Conservation (phyloP, 495 filamentous ascomycete species). For the Glarea lozoyensis region DNA sequence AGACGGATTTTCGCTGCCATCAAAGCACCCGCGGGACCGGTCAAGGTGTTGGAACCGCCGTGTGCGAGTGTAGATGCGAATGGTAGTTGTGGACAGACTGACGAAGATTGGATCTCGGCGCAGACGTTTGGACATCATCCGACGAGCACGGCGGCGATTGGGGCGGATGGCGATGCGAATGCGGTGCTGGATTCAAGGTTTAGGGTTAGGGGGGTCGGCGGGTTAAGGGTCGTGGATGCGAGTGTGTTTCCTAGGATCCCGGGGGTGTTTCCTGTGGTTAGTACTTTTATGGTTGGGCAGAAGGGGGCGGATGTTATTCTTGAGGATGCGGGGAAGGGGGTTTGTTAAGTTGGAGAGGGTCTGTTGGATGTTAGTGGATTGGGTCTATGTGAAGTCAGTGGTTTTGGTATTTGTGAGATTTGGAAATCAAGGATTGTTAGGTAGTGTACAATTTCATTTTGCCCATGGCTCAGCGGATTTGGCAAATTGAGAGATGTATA, state of each 20-base stretch:
- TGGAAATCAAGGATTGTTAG: no score
- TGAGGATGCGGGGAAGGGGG: slow-evolving; percentile 8
- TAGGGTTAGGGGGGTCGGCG: slow-evolving; percentile 44
- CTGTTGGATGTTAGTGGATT: no score
- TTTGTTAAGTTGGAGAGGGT: no score
- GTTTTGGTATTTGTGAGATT: no score
- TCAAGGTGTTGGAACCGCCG: slow-evolving; percentile 39
- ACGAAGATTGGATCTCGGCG: slow-evolving; percentile 28
- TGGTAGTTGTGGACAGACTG: no score
- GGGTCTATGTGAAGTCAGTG: no score
- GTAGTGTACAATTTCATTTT: no score
- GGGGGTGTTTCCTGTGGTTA: slow-evolving; percentile 42
- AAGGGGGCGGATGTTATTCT: slow-evolving; percentile 50
- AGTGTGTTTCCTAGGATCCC: slow-evolving; percentile 48
- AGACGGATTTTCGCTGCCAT: slow-evolving; percentile 20
- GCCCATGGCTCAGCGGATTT: no score
- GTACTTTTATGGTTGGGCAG: slow-evolving; percentile 51
- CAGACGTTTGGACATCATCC: slow-evolving; percentile 53
- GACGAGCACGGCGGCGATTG: slow-evolving; percentile 48
- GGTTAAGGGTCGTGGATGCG: slow-evolving; percentile 55
- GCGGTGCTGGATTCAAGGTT: slow-evolving; percentile 52
- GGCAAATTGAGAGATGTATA: no score
- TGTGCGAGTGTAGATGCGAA: background rate
- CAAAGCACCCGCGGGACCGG: slow-evolving; percentile 23
- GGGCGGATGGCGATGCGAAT: slow-evolving; percentile 40